phyloP scores from a whole-genome alignment of 441 rosid species.

The Erodium chrysanthum region DNA sequence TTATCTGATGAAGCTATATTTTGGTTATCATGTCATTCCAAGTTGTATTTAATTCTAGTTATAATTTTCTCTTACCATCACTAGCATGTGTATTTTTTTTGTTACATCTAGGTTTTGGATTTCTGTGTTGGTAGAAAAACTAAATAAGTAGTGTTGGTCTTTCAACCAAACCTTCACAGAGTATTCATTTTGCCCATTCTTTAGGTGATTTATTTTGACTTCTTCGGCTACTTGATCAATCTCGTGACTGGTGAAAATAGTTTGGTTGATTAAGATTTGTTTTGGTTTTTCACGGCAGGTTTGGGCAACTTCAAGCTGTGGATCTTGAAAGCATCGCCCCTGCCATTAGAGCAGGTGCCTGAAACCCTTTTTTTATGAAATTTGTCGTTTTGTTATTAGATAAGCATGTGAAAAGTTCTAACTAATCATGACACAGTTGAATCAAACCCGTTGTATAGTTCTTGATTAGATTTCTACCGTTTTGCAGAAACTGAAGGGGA shows the following conservation, averaged over 20 bases:
- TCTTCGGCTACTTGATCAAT: background rate
- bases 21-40: background rate
- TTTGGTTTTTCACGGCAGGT: slow-evolving; percentile 37
- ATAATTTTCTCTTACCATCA: background rate
- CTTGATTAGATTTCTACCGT: slow-evolving; percentile 10
- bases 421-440: background rate
- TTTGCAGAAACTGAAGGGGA: slow-evolving; percentile 46
- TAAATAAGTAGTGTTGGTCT: background rate
- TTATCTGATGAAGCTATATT: background rate
- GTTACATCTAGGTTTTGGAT: background rate
- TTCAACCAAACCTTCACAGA: background rate
- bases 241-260: background rate
- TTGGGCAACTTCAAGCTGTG: slow-evolving; percentile 82
- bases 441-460: background rate
- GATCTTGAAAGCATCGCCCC: slow-evolving; percentile 68
- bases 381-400: background rate
- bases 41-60: background rate
- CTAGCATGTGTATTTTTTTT: background rate
- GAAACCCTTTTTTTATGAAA: background rate
- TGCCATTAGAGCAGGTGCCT: slow-evolving; percentile 73
- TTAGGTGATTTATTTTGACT: background rate
- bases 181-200: background rate
- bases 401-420: background rate
- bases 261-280: background rate
- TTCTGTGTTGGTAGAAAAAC: background rate